A percentile compares a stretch with the other conserved stretches of the same genome.
These are phyloP conservation scores for Ceratocystis destructans DNA, from an alignment of 2,329 filamentous ascomycete species.

Conservation along the genomic window DNA sequence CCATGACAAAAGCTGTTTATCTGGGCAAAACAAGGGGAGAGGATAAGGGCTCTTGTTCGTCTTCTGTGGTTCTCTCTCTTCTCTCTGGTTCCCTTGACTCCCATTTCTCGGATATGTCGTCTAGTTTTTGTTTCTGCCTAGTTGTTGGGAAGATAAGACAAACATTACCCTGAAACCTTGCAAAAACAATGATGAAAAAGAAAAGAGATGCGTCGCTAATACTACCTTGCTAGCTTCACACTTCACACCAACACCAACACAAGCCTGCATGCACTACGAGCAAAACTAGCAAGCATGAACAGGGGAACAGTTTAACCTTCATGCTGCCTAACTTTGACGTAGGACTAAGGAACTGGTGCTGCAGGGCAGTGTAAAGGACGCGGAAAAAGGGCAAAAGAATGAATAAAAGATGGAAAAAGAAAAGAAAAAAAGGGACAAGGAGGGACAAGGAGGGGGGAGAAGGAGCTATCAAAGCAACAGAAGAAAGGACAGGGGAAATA, in stretches of 20 bases:
- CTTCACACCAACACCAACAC: background rate
- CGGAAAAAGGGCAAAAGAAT: background rate
- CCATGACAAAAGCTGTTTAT: background rate
- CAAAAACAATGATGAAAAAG: background rate
- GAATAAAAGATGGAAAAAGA: background rate
- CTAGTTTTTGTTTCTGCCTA: slow-evolving; percentile 1
- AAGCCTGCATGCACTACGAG: background rate
- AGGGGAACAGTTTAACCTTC: background rate
- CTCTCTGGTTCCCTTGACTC: background rate
- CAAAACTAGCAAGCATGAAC: background rate
- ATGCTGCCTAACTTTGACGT: slow-evolving; percentile 4
- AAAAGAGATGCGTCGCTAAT: background rate
- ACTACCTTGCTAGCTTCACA: background rate
- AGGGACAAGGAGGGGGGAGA: background rate
- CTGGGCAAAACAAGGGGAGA: background rate
- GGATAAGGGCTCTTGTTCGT: background rate
- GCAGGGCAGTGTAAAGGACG: background rate
- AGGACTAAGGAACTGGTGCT: background rate
- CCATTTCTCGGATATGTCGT: slow-evolving; percentile 2
- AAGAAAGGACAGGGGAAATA: background rate
- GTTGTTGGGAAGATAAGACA: slow-evolving; percentile 1
- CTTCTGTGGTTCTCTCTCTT: background rate
- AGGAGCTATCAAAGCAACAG: background rate
- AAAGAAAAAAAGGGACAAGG: background rate
- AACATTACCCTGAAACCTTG: background rate